Percentiles rank a stretch among this genome's conserved stretches.
Conservation (phyloP, 768 basidiomycete species). For the Trametes coccinea region DNA sequence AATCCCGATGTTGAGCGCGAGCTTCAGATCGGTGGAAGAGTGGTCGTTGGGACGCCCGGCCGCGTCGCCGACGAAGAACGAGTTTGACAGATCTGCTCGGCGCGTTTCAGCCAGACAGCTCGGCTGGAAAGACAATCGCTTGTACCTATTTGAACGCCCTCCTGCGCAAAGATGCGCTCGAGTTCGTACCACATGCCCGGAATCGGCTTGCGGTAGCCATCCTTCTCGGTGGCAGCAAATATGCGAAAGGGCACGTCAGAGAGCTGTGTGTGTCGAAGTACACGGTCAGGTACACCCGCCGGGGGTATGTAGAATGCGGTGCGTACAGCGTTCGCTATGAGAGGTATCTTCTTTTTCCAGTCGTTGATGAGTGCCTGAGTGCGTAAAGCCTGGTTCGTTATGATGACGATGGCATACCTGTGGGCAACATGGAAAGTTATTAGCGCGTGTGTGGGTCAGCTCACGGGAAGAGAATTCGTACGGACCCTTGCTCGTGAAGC, state of each 20-base stretch:
- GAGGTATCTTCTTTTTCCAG: slow-evolving; percentile 78
- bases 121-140: neutral
- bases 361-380: slow-evolving; percentile 47
- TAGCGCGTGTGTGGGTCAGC: neutral
- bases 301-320: neutral
- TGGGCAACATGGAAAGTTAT: neutral
- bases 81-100: slow-evolving; percentile 54
- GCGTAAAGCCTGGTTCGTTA: slow-evolving; percentile 76
- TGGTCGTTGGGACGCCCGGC: slow-evolving; percentile 81
- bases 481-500: slow-evolving; percentile 61
- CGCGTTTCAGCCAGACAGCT: slow-evolving; percentile 19
- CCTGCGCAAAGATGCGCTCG: slow-evolving; percentile 56
- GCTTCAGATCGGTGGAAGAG: slow-evolving; percentile 81
- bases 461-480: neutral
- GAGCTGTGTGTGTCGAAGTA: slow-evolving; percentile 46
- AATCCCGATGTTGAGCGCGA: slow-evolving; percentile 74
- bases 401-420: slow-evolving; percentile 71
- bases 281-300: neutral
- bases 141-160: slow-evolving; percentile 64
- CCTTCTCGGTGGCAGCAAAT: slow-evolving; percentile 74
- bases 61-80: slow-evolving; percentile 89
- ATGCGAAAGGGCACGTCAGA: slow-evolving; percentile 72
- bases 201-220: slow-evolving; percentile 84
- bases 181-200: slow-evolving; percentile 84
- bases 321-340: slow-evolving; percentile 64